Percentiles rank a stretch among this genome's conserved stretches.
These are phyloP conservation scores for Nakaseomyces nivariensis DNA, from an alignment of 1,139 yeast genomes.

Conservation along the genomic window DNA sequence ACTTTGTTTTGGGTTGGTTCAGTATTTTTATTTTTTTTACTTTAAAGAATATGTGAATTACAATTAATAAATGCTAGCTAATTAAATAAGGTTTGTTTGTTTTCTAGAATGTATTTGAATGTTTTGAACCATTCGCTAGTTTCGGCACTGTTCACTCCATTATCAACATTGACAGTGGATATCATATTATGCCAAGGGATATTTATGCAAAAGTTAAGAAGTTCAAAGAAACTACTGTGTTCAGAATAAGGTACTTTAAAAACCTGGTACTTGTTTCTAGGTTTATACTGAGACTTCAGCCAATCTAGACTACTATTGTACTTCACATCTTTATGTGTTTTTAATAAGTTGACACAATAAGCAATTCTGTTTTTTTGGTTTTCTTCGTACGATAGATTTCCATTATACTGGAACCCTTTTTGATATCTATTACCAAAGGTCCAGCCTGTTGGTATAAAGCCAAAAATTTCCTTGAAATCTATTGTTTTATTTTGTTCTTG, in stretches of 20 bases:
- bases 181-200: slow-evolving; percentile 46
- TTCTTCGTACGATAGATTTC: slow-evolving; percentile 6
- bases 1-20: too few relatives aligned
- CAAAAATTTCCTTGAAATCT: slow-evolving; percentile 43
- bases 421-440: slow-evolving; percentile 33
- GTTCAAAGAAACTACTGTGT: slow-evolving; percentile 81
- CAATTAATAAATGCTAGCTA: background rate
- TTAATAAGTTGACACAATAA: slow-evolving; percentile 11
- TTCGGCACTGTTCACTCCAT: slow-evolving; percentile 19
- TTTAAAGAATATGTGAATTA: background rate
- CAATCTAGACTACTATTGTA: slow-evolving; percentile 11
- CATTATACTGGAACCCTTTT: slow-evolving; percentile 2
- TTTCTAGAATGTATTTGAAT: slow-evolving; percentile 33
- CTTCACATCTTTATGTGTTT: slow-evolving; percentile 9
- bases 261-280: slow-evolving; percentile 32
- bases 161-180: slow-evolving; percentile 67
- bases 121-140: slow-evolving; percentile 36
- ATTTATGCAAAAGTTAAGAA: slow-evolving; percentile 51
- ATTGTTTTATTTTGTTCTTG: slow-evolving; percentile 18
- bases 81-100: background rate
- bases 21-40: background rate
- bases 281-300: slow-evolving; percentile 25
- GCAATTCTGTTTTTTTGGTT: slow-evolving; percentile 8
- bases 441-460: slow-evolving; percentile 85
- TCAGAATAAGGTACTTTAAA: slow-evolving; percentile 82